Percentiles rank a stretch among this genome's conserved stretches.
Evolutionary conservation across 2,329 filamentous ascomycete species (phyloP).

Genomic region (Talaromyces atroroseus): DNA sequence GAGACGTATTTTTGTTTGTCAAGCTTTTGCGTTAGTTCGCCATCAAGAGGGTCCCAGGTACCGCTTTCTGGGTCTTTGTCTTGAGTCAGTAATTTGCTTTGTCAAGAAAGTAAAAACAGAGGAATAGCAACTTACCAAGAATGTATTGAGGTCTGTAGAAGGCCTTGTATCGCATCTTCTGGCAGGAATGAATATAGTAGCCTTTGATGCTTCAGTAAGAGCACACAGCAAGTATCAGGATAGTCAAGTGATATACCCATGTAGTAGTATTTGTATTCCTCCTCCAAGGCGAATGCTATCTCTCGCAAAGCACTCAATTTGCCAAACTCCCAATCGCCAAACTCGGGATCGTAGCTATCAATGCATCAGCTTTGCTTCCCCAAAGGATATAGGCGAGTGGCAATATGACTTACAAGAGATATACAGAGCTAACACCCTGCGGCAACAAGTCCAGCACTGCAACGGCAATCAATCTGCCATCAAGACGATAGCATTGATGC

Average conservation of each 20-base stretch:
- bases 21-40: slow-evolving; percentile 36
- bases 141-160: slow-evolving; percentile 44
- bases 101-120: not conserved
- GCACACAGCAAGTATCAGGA: not conserved
- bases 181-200: slow-evolving; percentile 57
- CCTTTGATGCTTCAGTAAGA: slow-evolving; percentile 30
- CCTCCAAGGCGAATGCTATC: slow-evolving; percentile 51
- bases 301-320: slow-evolving; percentile 59
- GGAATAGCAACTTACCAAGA: slow-evolving; percentile 33
- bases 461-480: slow-evolving; percentile 45
- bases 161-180: slow-evolving; percentile 50
- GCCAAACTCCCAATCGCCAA: slow-evolving; percentile 57
- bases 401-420: slow-evolving; percentile 39
- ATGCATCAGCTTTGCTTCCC: not conserved
- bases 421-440: slow-evolving; percentile 45
- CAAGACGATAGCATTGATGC: slow-evolving; percentile 47
- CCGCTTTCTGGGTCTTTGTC: slow-evolving; percentile 42
- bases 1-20: slow-evolving; percentile 42
- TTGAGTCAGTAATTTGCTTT: not conserved
- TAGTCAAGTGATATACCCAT: slow-evolving; percentile 45
- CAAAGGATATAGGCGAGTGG: not conserved
- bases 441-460: slow-evolving; percentile 46
- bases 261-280: slow-evolving; percentile 56
- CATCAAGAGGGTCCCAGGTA: slow-evolving; percentile 41
- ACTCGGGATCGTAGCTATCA: slow-evolving; percentile 54